Evolutionary conservation across 164 flowering plant species (phyloP).

Genomic region (Taxillus chinensis): DNA sequence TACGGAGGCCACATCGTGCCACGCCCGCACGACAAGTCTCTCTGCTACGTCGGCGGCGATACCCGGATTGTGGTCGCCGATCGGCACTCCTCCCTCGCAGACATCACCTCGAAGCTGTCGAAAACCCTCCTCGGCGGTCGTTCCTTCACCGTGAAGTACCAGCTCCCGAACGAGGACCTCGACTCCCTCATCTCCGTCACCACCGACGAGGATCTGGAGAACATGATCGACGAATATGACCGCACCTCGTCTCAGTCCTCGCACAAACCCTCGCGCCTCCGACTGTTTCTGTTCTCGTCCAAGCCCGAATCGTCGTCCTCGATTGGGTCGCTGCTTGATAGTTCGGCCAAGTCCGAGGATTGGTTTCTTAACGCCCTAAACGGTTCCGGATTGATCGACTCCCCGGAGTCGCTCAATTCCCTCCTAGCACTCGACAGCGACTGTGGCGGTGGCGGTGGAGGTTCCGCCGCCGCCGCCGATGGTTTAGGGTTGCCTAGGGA

Average conservation of each 20-base stretch:
- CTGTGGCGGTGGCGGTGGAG: background rate
- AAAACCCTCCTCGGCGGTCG: conserved; percentile 40
- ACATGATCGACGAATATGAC: conserved; percentile 55
- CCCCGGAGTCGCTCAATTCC: conserved; percentile 36
- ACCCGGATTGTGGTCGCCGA: conserved; percentile 51
- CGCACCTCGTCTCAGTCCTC: conserved; percentile 20
- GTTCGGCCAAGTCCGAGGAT: conserved; percentile 35
- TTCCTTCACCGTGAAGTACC: conserved; percentile 50
- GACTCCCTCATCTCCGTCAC: conserved; percentile 44
- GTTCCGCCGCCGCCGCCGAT: background rate
- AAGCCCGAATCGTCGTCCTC: conserved; percentile 33
- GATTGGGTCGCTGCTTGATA: conserved; percentile 31
- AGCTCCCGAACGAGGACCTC: conserved; percentile 55
- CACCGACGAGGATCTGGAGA: conserved; percentile 46
- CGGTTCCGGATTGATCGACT: conserved; percentile 18
- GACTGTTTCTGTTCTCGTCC: conserved; percentile 39
- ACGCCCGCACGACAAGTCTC: conserved; percentile 53
- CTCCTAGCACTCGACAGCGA: conserved; percentile 38
- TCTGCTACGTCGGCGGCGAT: conserved; percentile 53
- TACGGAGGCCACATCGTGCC: conserved; percentile 58
- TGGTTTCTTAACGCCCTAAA: conserved; percentile 52
- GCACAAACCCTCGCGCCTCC: conserved; percentile 26
- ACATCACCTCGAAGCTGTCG: conserved; percentile 37
- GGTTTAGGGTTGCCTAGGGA: conserved; percentile 9
- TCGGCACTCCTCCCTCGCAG: conserved; percentile 32